These are phyloP conservation scores for Podaxis sp. DNA, from an alignment of 768 basidiomycete genomes.

Conservation along the genomic window DNA sequence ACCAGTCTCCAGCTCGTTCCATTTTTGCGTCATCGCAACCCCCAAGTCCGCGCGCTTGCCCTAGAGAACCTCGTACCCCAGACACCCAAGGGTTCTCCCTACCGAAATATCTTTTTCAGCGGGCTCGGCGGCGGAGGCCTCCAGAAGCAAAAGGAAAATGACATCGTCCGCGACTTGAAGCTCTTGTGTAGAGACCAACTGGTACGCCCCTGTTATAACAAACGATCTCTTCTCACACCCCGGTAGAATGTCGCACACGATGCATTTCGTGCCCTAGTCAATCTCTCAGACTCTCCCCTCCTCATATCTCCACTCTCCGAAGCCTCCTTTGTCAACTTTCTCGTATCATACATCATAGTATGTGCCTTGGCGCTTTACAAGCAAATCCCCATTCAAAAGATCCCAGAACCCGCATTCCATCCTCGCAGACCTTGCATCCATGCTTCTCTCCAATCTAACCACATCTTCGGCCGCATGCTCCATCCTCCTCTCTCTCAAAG, in stretches of 20 bases:
- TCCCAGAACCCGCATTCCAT: conserved; percentile 84
- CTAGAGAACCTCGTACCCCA: conserved; percentile 79
- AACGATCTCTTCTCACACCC: not conserved
- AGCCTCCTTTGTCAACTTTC: conserved; percentile 66
- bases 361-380: conserved; percentile 24
- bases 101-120: conserved; percentile 72
- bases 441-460: conserved; percentile 94
- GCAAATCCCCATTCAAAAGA: conserved; percentile 9
- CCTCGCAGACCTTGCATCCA: conserved; percentile 92
- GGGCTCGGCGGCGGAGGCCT: conserved; percentile 55
- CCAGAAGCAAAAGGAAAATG: conserved; percentile 55
- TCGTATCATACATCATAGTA: conserved; percentile 89
- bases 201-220: conserved; percentile 34
- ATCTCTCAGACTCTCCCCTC: conserved; percentile 81
- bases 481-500: conserved; percentile 56
- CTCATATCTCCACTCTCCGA: conserved; percentile 68
- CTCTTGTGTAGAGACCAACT: conserved; percentile 85
- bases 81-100: conserved; percentile 64
- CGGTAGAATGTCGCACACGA: conserved; percentile 84
- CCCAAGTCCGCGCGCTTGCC: conserved; percentile 83
- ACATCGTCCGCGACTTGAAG: conserved; percentile 77
- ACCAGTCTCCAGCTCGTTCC: conserved; percentile 56
- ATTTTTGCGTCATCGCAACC: conserved; percentile 84
- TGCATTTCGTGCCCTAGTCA: conserved; percentile 90
- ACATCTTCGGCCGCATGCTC: conserved; percentile 66